phyloP scores from a whole-genome alignment of 495 filamentous ascomycete species.

The Evernia prunastri region DNA sequence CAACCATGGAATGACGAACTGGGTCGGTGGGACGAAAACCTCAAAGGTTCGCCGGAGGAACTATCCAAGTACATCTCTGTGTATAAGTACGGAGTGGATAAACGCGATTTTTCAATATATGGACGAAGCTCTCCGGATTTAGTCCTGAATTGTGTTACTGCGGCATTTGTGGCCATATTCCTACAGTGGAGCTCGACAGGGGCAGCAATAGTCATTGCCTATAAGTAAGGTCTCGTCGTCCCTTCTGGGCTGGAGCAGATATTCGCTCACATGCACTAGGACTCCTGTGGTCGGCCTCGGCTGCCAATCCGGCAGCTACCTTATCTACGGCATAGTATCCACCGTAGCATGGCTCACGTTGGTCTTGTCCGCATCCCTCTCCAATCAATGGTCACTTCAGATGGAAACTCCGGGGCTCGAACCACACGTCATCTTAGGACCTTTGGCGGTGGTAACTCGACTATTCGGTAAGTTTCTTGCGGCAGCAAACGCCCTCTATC shows the following conservation, averaged over 20 bases:
- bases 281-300: conserved; percentile 14
- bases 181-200: conserved; percentile 12
- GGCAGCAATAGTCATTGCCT: conserved; percentile 13
- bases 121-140: neutral
- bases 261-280: too few species aligned
- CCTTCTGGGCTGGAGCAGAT: too few species aligned
- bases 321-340: conserved; percentile 3
- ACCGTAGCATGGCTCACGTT: conserved; percentile 9
- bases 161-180: conserved; percentile 2
- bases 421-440: conserved; percentile 1
- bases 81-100: too few species aligned
- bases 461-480: conserved; percentile 3
- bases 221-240: conserved; percentile 9
- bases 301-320: conserved; percentile 14
- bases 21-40: conserved; percentile 8
- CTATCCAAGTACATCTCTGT: conserved; percentile 3
- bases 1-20: conserved; percentile 1
- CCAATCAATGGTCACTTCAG: conserved; percentile 4
- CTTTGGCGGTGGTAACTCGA: neutral
- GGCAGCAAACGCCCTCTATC: neutral
- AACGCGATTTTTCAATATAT: conserved; percentile 1
- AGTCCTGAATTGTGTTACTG: conserved; percentile 5
- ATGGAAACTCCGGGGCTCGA: too few species aligned
- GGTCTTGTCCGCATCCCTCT: conserved; percentile 6
- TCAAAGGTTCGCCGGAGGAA: conserved; percentile 8